Evolutionary conservation across 176 grass and related monocot species (phyloP).

Genomic region (Phoenix dactylifera): DNA sequence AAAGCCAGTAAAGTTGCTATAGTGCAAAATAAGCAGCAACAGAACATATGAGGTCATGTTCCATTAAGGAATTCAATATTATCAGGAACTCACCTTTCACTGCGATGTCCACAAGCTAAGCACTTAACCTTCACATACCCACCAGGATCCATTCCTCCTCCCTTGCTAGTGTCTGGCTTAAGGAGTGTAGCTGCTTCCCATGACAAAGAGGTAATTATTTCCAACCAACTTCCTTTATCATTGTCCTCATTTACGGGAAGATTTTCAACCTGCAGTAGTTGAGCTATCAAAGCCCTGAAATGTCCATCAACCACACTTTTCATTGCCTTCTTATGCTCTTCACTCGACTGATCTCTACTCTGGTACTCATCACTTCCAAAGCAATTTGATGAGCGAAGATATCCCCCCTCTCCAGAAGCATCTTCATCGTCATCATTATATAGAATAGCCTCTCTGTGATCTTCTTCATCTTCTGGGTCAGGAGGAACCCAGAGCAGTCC

Average conservation of each 20-base stretch:
- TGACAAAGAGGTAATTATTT: slow-evolving; percentile 75
- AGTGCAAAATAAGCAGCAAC: too few species aligned
- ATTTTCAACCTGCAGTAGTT: slow-evolving; percentile 74
- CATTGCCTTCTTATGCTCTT: slow-evolving; percentile 76
- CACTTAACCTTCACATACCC: slow-evolving; percentile 94
- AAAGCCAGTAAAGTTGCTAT: too few species aligned
- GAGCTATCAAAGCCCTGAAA: slow-evolving; percentile 81
- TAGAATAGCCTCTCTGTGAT: slow-evolving; percentile 44
- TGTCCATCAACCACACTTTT: slow-evolving; percentile 78
- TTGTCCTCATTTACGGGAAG: slow-evolving; percentile 38
- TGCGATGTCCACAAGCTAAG: slow-evolving; percentile 61
- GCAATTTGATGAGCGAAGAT: slow-evolving; percentile 50
- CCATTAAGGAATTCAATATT: too few species aligned
- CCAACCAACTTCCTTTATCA: slow-evolving; percentile 71
- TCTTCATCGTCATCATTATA: slow-evolving; percentile 21
- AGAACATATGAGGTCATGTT: too few species aligned
- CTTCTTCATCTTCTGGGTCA: slow-evolving; percentile 72
- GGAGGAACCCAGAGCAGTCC: slow-evolving; percentile 78
- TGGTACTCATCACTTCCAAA: slow-evolving; percentile 49
- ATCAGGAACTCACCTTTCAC: slow-evolving; percentile 54
- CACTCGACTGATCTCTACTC: slow-evolving; percentile 40
- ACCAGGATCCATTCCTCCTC: slow-evolving; percentile 85
- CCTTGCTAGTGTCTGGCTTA: slow-evolving; percentile 67
- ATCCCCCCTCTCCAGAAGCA: slow-evolving; percentile 23
- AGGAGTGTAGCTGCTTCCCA: slow-evolving; percentile 87